Percentiles rank a stretch among this genome's conserved stretches.
phyloP scores from a whole-genome alignment of 768 basidiomycete genomes.

The Mycena haematopus region DNA sequence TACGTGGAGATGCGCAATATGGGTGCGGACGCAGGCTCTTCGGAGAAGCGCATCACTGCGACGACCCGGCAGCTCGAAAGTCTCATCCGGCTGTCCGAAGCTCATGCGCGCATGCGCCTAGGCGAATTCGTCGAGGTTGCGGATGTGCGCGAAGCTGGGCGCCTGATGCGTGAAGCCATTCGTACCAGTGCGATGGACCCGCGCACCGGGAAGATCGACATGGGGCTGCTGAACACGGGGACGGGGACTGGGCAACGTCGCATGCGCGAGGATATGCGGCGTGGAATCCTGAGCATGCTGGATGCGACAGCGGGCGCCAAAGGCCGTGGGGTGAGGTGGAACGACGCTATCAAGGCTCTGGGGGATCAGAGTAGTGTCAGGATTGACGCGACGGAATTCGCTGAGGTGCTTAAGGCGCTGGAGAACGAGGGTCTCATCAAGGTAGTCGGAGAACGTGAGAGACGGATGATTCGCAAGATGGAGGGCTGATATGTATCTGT shows the following conservation, averaged over 20 bases:
- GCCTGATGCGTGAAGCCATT: slow-evolving; percentile 97
- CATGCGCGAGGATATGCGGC: slow-evolving; percentile 88
- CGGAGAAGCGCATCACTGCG: slow-evolving; percentile 95
- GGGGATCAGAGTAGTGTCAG: slow-evolving; percentile 85
- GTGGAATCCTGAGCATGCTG: slow-evolving; percentile 74
- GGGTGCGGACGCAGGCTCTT: slow-evolving; percentile 85
- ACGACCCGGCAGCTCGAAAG: slow-evolving; percentile 97
- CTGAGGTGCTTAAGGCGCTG: slow-evolving; percentile 74
- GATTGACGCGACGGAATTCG: slow-evolving; percentile 82
- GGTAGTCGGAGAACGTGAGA: slow-evolving; percentile 87
- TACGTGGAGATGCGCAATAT: slow-evolving; percentile 96
- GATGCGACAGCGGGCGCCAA: slow-evolving; percentile 57
- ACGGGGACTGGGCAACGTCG: slow-evolving; percentile 87
- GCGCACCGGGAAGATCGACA: slow-evolving; percentile 95
- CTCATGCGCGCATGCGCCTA: slow-evolving; percentile 96
- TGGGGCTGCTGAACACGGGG: slow-evolving; percentile 94
- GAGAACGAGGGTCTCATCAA: slow-evolving; percentile 89
- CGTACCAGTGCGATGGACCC: slow-evolving; percentile 96
- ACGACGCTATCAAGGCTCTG: slow-evolving; percentile 78
- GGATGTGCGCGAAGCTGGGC: slow-evolving; percentile 89
- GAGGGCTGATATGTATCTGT: slow-evolving; percentile 43
- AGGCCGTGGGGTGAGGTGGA: slow-evolving; percentile 76
- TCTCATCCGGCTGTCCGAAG: slow-evolving; percentile 96
- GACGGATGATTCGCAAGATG: slow-evolving; percentile 76
- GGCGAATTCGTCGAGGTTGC: slow-evolving; percentile 82